Base-by-base conservation (phyloP, 2,329 filamentous ascomycete genomes). In the Cryphonectria carpinicola region DNA sequence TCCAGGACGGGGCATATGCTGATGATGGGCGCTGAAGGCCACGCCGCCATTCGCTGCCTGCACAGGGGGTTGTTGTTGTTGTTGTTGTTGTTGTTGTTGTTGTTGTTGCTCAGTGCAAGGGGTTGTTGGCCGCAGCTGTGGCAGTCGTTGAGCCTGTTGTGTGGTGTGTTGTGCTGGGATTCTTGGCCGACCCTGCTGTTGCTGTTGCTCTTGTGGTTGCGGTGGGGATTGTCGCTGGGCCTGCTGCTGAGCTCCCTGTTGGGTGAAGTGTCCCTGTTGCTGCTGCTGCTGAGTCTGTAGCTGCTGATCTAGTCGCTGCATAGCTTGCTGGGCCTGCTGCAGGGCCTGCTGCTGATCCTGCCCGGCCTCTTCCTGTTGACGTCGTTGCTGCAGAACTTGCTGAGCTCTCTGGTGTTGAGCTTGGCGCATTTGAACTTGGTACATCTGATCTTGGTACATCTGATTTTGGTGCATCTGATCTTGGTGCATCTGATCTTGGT, bases 101-200 rank as follows among this genome's bases (percentile, higher is more conserved):
- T 69, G 65, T 65, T 54, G 66, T 19, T 70, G 65, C n/a, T 52
- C 54, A 22, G 35, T 58, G 4, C 69, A 71, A 64, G 68, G 32
- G 19, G 52, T 61, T 13, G 52, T 63, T 13, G 72, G 71, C 22
- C 73, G 73, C n/a, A 22, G 10, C 14, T 65, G 69, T 10, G 58
- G 70, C 35, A 69, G 65, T 17, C 65, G 70, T 32, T 67, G 67
- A 7, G 49, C 61, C 46, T 70, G 70, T 22, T 72, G 72, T 11
- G 61, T 41, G 14, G 46, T 54, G n/a, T 61, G 62, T 39, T 64
- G 70, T 13, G 56, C 62, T 13, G 66, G 4, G 37, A 37, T 19
- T 5, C 54, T 25, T 19, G 25, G 32, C 11, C 46, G 43, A 17
- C 19, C 19, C 43, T 49, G 43, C 5, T 49, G 19, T 17, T 49